Percentiles rank a stretch among this genome's conserved stretches.
Conservation (phyloP, 1,139 yeast genomes). For the Candida buenavistaensis region DNA sequence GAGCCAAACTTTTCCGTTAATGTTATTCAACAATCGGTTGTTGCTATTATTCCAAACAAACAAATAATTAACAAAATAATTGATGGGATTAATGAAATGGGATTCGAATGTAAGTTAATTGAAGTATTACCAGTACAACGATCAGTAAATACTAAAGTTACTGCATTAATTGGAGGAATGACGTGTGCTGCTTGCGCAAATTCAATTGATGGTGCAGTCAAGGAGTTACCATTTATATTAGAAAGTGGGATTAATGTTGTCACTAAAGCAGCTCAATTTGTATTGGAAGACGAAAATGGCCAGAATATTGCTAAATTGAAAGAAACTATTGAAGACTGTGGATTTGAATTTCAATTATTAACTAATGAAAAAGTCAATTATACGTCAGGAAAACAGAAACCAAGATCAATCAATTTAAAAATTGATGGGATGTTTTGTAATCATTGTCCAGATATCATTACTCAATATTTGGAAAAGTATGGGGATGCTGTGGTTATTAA, state of each 20-base stretch:
- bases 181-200: slow-evolving; percentile 73
- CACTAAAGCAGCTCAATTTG: slow-evolving; percentile 60
- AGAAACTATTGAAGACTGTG: slow-evolving; percentile 64
- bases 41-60: slow-evolving; percentile 51
- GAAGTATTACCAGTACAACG: slow-evolving; percentile 61
- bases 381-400: slow-evolving; percentile 42
- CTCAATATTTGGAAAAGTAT: slow-evolving; percentile 46
- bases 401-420: slow-evolving; percentile 57
- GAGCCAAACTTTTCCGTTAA: slow-evolving; percentile 41
- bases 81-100: slow-evolving; percentile 49
- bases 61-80: slow-evolving; percentile 52
- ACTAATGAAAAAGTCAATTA: slow-evolving; percentile 42
- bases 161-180: slow-evolving; percentile 70
- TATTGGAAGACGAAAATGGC: slow-evolving; percentile 39
- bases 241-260: slow-evolving; percentile 57
- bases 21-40: slow-evolving; percentile 42
- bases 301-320: slow-evolving; percentile 37
- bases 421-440: slow-evolving; percentile 73
- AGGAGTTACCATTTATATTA: slow-evolving; percentile 52
- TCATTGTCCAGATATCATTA: slow-evolving; percentile 63
- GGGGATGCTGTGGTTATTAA: slow-evolving; percentile 61
- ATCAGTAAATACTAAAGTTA: slow-evolving; percentile 47
- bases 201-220: slow-evolving; percentile 51
- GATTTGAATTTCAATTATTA: slow-evolving; percentile 58
- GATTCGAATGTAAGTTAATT: slow-evolving; percentile 56